Evolutionary conservation across 1,284 basidiomycete genomes (phyloP).

Genomic region (Mrakiaceae sp.): DNA sequence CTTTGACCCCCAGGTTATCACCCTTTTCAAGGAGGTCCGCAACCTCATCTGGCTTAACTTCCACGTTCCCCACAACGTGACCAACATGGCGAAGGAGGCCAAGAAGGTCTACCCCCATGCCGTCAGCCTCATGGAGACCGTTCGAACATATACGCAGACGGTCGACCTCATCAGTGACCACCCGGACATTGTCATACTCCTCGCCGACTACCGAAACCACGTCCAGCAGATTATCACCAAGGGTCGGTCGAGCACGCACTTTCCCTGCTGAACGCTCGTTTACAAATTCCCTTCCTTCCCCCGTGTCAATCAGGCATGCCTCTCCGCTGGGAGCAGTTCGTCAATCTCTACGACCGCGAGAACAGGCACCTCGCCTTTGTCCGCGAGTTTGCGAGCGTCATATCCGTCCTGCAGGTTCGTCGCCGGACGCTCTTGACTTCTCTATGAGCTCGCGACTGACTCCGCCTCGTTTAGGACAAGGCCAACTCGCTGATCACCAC

Average conservation of each 20-base stretch:
- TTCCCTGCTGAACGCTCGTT: not conserved
- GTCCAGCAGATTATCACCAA: slow-evolving; percentile 79
- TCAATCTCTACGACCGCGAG: slow-evolving; percentile 83
- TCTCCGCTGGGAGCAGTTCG: slow-evolving; percentile 93
- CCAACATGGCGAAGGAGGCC: slow-evolving; percentile 94
- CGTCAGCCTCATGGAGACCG: slow-evolving; percentile 95
- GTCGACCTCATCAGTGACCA: slow-evolving; percentile 78
- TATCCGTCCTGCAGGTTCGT: slow-evolving; percentile 66
- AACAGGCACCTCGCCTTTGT: slow-evolving; percentile 87
- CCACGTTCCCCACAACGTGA: slow-evolving; percentile 85
- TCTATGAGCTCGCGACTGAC: not conserved
- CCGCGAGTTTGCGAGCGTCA: slow-evolving; percentile 83
- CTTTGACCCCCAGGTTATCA: slow-evolving; percentile 96
- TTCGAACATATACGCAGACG: slow-evolving; percentile 90
- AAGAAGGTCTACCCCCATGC: slow-evolving; percentile 97
- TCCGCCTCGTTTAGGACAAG: slow-evolving; percentile 55
- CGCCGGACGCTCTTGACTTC: not conserved
- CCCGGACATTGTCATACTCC: slow-evolving; percentile 80
- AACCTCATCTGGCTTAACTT: slow-evolving; percentile 93
- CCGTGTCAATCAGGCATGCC: slow-evolving; percentile 41
- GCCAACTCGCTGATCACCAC: slow-evolving; percentile 85
- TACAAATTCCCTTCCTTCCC: not conserved
- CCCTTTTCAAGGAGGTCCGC: slow-evolving; percentile 94
- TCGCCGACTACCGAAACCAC: slow-evolving; percentile 83
- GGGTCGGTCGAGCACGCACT: slow-evolving; percentile 40